Evolutionary conservation across 108 stramenopile genomes (phyloP).

Genomic region (Nannochloropsis granulata): DNA sequence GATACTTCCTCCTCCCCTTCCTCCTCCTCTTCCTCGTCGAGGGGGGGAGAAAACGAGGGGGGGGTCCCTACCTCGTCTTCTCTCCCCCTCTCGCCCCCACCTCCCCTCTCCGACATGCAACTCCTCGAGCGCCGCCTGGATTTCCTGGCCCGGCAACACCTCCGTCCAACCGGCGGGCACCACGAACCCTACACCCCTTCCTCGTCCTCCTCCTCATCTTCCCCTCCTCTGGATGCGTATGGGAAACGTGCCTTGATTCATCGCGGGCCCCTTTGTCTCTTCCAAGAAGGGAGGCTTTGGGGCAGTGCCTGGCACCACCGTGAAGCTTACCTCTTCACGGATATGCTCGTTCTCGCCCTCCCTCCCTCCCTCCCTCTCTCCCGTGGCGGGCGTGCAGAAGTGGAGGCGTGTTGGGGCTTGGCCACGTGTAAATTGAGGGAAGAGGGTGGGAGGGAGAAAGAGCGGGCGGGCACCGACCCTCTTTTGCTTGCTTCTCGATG

Average conservation of each 20-base stretch:
- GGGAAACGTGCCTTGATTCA: background rate
- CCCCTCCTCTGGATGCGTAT: background rate
- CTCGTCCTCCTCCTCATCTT: background rate
- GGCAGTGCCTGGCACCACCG: background rate
- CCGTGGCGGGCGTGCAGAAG: background rate
- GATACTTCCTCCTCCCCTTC: background rate
- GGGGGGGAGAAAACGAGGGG: background rate
- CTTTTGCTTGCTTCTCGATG: too few relatives aligned
- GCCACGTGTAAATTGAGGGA: background rate
- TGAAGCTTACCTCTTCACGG: background rate
- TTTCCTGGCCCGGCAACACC: background rate
- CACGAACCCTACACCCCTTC: background rate
- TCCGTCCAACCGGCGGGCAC: too few relatives aligned
- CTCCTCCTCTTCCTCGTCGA: background rate
- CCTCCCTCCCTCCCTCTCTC: background rate
- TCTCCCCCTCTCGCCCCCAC: background rate
- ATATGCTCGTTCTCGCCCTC: background rate
- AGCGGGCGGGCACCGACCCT: background rate
- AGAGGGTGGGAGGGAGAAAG: background rate
- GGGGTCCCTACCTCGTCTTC: background rate
- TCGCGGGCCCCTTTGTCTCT: background rate
- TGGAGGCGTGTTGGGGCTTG: background rate
- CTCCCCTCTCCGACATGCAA: background rate
- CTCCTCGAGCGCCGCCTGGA: background rate
- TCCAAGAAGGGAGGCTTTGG: background rate